Conservation (phyloP, 148 eudicot species). For the Chenopodium quinoa region DNA sequence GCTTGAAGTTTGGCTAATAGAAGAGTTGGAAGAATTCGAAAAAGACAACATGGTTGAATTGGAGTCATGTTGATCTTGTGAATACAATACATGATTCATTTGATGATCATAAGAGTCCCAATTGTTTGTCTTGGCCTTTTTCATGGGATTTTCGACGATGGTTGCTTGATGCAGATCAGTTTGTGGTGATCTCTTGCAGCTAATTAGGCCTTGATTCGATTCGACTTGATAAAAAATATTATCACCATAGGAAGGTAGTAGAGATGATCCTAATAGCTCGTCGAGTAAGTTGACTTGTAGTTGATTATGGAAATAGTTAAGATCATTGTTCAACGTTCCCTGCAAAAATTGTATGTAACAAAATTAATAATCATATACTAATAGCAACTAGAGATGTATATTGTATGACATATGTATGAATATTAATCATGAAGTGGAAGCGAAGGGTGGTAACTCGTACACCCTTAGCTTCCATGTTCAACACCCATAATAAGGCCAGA, state of each 20-base stretch:
- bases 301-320: slow-evolving; percentile 39
- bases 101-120: slow-evolving; percentile 12
- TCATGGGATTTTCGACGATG: slow-evolving; percentile 26
- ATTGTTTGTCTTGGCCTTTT: slow-evolving; percentile 30
- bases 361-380: no score
- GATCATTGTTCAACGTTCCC: slow-evolving; percentile 58
- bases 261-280: slow-evolving; percentile 31
- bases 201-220: slow-evolving; percentile 10
- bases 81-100: slow-evolving; percentile 19
- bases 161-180: slow-evolving; percentile 15
- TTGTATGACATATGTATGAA: neutral
- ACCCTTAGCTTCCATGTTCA: no score
- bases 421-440: no score
- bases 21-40: slow-evolving; percentile 22
- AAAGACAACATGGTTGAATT: slow-evolving; percentile 31
- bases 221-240: slow-evolving; percentile 24
- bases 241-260: slow-evolving; percentile 17
- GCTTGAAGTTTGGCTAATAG: slow-evolving; percentile 20
- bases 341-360: slow-evolving; percentile 9
- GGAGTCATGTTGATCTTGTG: slow-evolving; percentile 1
- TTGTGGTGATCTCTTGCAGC: slow-evolving; percentile 28
- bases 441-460: no score
- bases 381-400: no score
- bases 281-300: slow-evolving; percentile 40
- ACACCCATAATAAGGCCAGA: no score